Evolutionary conservation across 2,329 filamentous ascomycete species (phyloP), one percentile per base, ranked within the genome.

Genomic region (Venturia asperata): DNA sequence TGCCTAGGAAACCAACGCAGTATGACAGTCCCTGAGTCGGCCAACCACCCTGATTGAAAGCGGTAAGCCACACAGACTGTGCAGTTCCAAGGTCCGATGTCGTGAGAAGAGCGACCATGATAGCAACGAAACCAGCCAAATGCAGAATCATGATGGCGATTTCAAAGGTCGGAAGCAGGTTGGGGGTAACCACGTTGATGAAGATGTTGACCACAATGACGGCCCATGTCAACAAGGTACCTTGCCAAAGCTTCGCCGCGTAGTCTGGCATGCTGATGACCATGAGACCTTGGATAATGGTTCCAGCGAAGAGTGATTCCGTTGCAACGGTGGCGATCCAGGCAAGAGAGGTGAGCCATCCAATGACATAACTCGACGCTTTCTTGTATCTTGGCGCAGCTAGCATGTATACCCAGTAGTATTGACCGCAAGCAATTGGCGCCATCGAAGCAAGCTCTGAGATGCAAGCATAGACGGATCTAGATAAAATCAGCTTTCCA

Each of bases 361-460:
- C 66, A 37, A 67, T 64, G 1, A 67, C 52, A 21, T 66, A 67
- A n/a, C 52, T 61, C 1, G 63, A 65, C 1, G 37, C 56, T 55
- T 69, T 67, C 66, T 74, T 72, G 60, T 69, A 74, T 39, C 67
- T n/a, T 7, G 69, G 69, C n/a, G 72, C 72, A 10, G 72, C 71
- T 45, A 74, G 73, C 62, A 74, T 72, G 43, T 67, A 66, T 4
- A 67, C 66, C 66, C 66, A 67, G 43, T 62, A 66, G 27, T 67
- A 73, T 58, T 72, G 69, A 34, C 71, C 74, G 24, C 73, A 73
- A 37, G 70, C 68, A 10, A 71, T 75, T 0, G 73, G 71, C 10
- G 71, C 72, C 72, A 72, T 74, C 17, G 67, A 70, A n/a, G 69
- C 71, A 69, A 74, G 72, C 66, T 75, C 73, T 1, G 73, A 72